Base-by-base conservation (phyloP, 371 early-diverging fungal species). In the Rhizopus sp. region DNA sequence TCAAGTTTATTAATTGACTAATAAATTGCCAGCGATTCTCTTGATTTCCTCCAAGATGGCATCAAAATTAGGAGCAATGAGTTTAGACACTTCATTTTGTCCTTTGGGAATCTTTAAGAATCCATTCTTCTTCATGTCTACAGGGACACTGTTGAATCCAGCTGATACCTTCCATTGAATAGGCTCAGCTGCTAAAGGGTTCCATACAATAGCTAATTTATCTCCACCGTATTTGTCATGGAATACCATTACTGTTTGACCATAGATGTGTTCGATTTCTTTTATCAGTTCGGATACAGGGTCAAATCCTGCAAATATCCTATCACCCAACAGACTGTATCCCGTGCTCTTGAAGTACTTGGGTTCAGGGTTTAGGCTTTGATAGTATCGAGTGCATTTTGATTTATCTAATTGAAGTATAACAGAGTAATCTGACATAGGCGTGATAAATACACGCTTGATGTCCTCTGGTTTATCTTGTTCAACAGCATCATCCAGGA, bases 191-290 rank as follows among this genome's bases (percentile, higher is more conserved):
- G 65, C 55, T 7, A 57, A 33, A 1, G 85, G 87, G 57, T 89
- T 85, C 87, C 87, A 90, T 1, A 91, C 84, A 13, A 92, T 74
- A 5, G 83, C 91, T 47, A 94, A 75, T 33, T 73, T 72, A 51
- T 86, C 85, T 38, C 94, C 93, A 34, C 94, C 94, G 51, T 88
- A 90, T 38, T 71, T 66, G 62, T 92, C 89, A 62, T 86, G 69
- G 77, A 92, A 94, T 44, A 92, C 83, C 57, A 85, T 53, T 15
- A 87, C 69, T 4, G 76, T 68, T 23, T 84, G 69, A 1, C 83
- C 82, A 67, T 74, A 86, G 10, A 75, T 50, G 8, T 57, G 62
- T 77, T 85, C 73, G 34, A 91, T 68, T 42, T 91, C 91, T 0
- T 68, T 52, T 32, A 91, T 50, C 55, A 81, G 88, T 29, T 70